phyloP scores from a whole-genome alignment of 805 yeast genomes.

The Lipomyces sp. region DNA sequence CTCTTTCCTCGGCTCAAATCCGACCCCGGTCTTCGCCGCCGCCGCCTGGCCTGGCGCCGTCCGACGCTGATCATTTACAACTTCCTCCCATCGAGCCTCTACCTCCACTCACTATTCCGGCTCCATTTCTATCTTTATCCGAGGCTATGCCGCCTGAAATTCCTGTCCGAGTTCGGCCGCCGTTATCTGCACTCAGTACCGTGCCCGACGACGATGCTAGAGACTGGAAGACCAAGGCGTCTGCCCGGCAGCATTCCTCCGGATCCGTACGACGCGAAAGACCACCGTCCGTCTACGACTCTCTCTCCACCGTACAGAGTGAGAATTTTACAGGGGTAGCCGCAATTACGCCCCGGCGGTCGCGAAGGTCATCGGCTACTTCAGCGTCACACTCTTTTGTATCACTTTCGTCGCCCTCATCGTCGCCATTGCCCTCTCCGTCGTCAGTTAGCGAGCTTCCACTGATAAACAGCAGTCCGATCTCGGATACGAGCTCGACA shows the following conservation, averaged over 20 bases:
- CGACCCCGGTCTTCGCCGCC: not conserved
- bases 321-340: not conserved
- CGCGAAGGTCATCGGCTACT: conserved; percentile 6
- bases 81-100: conserved; percentile 23
- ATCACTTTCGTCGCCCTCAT: conserved; percentile 2
- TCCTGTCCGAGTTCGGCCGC: conserved; percentile 12
- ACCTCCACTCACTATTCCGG: conserved; percentile 20
- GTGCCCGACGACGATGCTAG: conserved; percentile 2
- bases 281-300: not conserved
- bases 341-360: conserved; percentile 6
- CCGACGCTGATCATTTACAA: not conserved
- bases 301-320: not conserved
- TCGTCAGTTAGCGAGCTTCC: conserved; percentile 2
- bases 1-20: not conserved
- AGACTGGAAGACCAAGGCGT: not conserved
- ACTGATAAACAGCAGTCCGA: conserved; percentile 13
- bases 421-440: conserved; percentile 14
- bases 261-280: not conserved
- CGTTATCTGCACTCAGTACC: conserved; percentile 1
- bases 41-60: not conserved
- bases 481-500: conserved; percentile 6
- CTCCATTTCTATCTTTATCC: conserved; percentile 2
- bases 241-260: not conserved
- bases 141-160: conserved; percentile 8
- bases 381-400: not conserved